Conservation (phyloP, 2,329 filamentous ascomycete species). For the Dendryphion nanum region DNA sequence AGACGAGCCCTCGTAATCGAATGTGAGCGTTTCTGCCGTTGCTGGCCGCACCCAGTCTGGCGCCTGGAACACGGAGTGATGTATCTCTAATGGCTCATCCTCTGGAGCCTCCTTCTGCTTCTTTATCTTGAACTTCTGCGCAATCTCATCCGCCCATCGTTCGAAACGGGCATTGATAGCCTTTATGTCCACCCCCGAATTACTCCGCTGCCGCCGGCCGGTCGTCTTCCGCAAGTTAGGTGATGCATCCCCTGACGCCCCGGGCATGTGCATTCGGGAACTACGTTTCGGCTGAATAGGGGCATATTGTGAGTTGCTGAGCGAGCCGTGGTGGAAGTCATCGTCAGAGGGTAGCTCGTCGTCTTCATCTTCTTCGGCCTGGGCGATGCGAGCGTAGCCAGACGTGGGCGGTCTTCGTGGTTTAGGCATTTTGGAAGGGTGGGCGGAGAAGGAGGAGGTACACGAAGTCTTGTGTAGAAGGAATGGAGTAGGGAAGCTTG, state of each 20-base stretch:
- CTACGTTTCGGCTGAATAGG: constrained; percentile 47
- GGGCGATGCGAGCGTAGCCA: constrained; percentile 53
- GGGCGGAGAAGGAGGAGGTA: too few relatives aligned
- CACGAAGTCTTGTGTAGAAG: constrained; percentile 4
- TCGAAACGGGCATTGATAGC: constrained; percentile 95
- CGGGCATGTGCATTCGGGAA: constrained; percentile 44
- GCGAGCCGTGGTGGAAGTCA: constrained; percentile 33
- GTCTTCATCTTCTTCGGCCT: constrained; percentile 51
- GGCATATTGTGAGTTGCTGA: constrained; percentile 44
- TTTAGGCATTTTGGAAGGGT: constrained; percentile 36
- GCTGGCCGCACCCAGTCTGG: constrained; percentile 83
- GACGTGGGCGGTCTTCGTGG: constrained; percentile 44
- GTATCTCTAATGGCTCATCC: constrained; percentile 88
- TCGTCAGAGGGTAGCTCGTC: constrained; percentile 41
- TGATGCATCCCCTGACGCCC: constrained; percentile 30
- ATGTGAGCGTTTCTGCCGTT: constrained; percentile 70
- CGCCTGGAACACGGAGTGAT: constrained; percentile 94
- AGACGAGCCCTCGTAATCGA: constrained; percentile 53
- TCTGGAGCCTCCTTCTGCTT: constrained; percentile 70
- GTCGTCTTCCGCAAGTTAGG: constrained; percentile 25
- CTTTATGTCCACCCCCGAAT: constrained; percentile 93
- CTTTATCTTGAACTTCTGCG: constrained; percentile 89
- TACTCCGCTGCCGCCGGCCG: constrained; percentile 61
- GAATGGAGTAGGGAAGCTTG: constrained; percentile 6
- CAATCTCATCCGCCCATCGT: constrained; percentile 97